phyloP scores from a whole-genome alignment of 352 stramenopile genomes.

The Saprolegnia parasitica region DNA sequence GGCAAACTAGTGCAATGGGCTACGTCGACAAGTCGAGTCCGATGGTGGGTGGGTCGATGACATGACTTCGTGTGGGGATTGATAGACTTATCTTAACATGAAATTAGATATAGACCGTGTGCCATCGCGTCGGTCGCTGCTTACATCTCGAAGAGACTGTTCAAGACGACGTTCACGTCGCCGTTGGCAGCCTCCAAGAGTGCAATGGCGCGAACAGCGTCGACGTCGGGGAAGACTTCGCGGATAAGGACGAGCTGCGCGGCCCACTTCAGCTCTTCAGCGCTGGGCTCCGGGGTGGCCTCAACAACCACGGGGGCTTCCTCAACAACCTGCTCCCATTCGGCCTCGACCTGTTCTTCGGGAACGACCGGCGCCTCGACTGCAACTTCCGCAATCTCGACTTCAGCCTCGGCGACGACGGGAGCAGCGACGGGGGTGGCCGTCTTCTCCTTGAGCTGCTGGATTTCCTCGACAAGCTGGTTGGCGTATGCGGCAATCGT shows the following conservation, averaged over 20 bases:
- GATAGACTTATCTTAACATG: neutral
- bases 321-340: conserved; percentile 27
- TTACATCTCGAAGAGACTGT: conserved; percentile 54
- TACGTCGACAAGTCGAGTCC: too few species aligned
- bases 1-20: too few species aligned
- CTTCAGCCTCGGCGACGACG: conserved; percentile 41
- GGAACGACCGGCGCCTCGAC: neutral
- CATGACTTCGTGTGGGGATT: too few species aligned
- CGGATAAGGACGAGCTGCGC: conserved; percentile 61
- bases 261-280: conserved; percentile 79
- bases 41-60: too few species aligned
- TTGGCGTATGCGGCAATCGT: conserved; percentile 71
- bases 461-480: conserved; percentile 70
- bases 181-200: conserved; percentile 74
- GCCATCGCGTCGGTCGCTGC: neutral
- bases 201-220: conserved; percentile 47
- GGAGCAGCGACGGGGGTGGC: conserved; percentile 4
- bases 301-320: conserved; percentile 32
- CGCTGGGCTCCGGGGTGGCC: conserved; percentile 38
- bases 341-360: conserved; percentile 17
- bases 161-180: conserved; percentile 78
- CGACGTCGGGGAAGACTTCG: conserved; percentile 67
- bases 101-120: neutral
- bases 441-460: conserved; percentile 32
- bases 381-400: neutral